A percentile compares a stretch with the other conserved stretches of the same genome.
These are phyloP conservation scores for Sclerotinia spermophila DNA, from an alignment of 2,329 filamentous ascomycete species.

Conservation along the genomic window DNA sequence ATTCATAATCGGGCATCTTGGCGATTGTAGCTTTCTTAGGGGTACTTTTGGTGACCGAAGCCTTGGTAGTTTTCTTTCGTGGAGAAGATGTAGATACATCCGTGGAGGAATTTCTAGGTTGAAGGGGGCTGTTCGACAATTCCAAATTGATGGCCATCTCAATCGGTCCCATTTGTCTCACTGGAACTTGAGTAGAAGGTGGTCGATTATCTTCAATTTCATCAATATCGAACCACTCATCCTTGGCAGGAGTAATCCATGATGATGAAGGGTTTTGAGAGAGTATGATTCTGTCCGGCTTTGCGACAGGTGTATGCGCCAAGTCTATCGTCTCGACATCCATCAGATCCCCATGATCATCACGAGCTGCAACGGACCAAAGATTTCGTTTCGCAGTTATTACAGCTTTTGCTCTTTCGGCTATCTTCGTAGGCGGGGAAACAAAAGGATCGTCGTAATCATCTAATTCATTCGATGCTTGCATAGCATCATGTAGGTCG, in stretches of 20 bases:
- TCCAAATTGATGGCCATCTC: conserved; percentile 23
- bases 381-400: conserved; percentile 43
- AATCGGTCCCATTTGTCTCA: conserved; percentile 17
- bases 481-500: conserved; percentile 60
- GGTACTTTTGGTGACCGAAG: conserved; percentile 17
- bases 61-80: conserved; percentile 8
- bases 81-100: not conserved
- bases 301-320: conserved; percentile 38
- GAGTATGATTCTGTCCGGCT: conserved; percentile 12
- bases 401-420: conserved; percentile 14
- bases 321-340: conserved; percentile 55
- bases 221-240: conserved; percentile 33
- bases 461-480: conserved; percentile 50
- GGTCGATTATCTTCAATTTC: conserved; percentile 14
- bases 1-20: conserved; percentile 52
- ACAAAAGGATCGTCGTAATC: conserved; percentile 40
- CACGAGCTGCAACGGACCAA: conserved; percentile 69
- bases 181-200: conserved; percentile 15
- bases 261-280: not conserved
- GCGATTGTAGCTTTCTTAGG: not conserved
- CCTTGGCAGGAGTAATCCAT: not conserved
- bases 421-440: conserved; percentile 23
- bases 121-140: conserved; percentile 22
- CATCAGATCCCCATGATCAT: conserved; percentile 60
- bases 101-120: not conserved